Conservation (phyloP, 2,329 filamentous ascomycete species). For the Botryotinia globosa region DNA sequence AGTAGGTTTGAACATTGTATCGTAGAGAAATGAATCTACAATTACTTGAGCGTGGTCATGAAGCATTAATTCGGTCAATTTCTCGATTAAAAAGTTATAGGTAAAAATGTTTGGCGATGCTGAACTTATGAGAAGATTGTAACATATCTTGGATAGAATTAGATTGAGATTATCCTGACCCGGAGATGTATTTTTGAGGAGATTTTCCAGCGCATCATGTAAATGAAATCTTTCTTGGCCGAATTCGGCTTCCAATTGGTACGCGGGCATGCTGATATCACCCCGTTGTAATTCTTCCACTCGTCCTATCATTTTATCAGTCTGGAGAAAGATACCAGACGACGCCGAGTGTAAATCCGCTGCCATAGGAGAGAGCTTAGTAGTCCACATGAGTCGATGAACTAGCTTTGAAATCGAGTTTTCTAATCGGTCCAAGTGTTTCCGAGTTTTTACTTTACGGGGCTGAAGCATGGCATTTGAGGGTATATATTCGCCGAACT, state of each 20-base stretch:
- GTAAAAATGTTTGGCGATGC: constrained; percentile 64
- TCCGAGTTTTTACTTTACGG: constrained; percentile 27
- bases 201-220: constrained; percentile 28
- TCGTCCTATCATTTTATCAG: constrained; percentile 25
- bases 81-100: constrained; percentile 68
- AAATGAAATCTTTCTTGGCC: constrained; percentile 28
- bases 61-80: constrained; percentile 54
- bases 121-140: constrained; percentile 63
- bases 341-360: background rate
- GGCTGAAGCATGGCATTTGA: constrained; percentile 1
- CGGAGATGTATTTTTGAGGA: constrained; percentile 24
- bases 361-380: constrained; percentile 18
- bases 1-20: constrained; percentile 36
- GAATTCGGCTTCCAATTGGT: constrained; percentile 20
- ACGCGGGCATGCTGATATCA: constrained; percentile 29
- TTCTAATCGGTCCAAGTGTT: constrained; percentile 31
- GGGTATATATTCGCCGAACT: constrained; percentile 8
- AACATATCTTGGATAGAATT: constrained; percentile 46
- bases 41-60: constrained; percentile 53
- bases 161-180: constrained; percentile 28
- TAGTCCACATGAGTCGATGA: constrained; percentile 25
- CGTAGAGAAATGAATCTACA: constrained; percentile 49
- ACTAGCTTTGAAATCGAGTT: constrained; percentile 31
- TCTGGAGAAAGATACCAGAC: constrained; percentile 19
- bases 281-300: constrained; percentile 25